Base-by-base conservation (phyloP, 306 rosid genomes). In the Mucuna pruriens region DNA sequence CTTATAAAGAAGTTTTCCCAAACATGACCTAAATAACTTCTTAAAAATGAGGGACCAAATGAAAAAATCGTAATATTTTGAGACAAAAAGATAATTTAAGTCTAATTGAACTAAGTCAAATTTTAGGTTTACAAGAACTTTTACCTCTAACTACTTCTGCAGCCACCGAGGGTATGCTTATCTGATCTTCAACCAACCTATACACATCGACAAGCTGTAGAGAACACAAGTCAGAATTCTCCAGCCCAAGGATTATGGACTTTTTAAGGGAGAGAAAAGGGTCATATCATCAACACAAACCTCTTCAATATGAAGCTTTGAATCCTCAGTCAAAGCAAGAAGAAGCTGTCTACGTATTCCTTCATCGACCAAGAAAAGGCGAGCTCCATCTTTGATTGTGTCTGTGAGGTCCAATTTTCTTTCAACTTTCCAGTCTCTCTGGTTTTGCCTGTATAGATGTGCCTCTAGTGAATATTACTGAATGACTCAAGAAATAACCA, bases 311-410 rank as follows among this genome's bases (percentile, higher is more conserved):
- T 93, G 99, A 88, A 93, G 97, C 92, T 87, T 94, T 54, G 98
- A 96, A 84, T 96, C 99, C 89, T 96, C 98, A 0, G 97, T 96
- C 83, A 96, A 86, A 71, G 99, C 99, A 78, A 96, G 97, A 83
- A 96, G 92, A 87, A 96, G 96, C 87, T 96, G 88, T 80, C 94
- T 83, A 16, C 99, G 97, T 55, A 93, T 96, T 80, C 97, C 89
- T 93, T 87, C 98, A 15, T 96, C 98, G 10, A 96, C 71, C 49
- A 96, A 67, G 85, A 96, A 86, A 48, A 93, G 97, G 73, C 97
- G 98, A 85, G 98, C 97, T 84, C 99, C 98, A 3, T 96, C 99
- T 85, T 90, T 96, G 72, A 96, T 93, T 74, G 98, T 96, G 85
- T 94, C 94, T 3, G 98, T 93, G 86, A 96, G 97, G 88, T 96